Base-by-base conservation (phyloP, 345 rosid species). In the Gossypium thurberi region DNA sequence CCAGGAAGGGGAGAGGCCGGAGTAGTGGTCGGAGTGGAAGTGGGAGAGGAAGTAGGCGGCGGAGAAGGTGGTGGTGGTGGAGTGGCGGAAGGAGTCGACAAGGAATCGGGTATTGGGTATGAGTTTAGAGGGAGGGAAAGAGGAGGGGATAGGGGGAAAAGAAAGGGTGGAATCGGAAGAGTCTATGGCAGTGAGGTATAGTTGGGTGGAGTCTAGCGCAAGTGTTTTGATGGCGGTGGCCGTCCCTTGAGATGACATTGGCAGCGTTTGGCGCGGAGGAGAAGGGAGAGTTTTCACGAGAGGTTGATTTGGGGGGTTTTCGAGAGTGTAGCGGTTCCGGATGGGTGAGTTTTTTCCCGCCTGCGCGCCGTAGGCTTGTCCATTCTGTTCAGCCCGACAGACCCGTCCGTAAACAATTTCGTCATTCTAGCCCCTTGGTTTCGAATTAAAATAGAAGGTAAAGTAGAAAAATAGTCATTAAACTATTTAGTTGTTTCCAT, bases 1-100 rank as follows among this genome's bases (percentile, higher is more conserved):
- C 97, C 98, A 94, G 59, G 85, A 55, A 47, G 87, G 64, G 72
- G 88, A 79, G 65, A 94, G 90, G 72, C 97, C 97, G 28, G 88
- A 65, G 75, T 92, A 92, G 75, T 90, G 98, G 46, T 94, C 97
- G 70, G 95, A 87, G 80, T 94, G 97, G 85, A 94, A 92, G 81
- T 94, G 97, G 53, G 97, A 89, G 70, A 94, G 98, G 82, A 94
- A 90, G 82, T 88, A 91, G 65, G 91, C 74, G 78, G 70, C 65
- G 58, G 90, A 83, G 73, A 72, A 65, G 37, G 87, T 67, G 71
- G 80, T 74, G 71, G 79, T 72, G 68, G 93, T 63, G 76, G 90
- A 48, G 75, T 69, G 80, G 80, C 95, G 92, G 75, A 94, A 94
- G 53, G 86, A 82, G 68, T 94, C 98, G 81, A 94, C 71, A 78